Base-by-base conservation (phyloP, 2,329 filamentous ascomycete genomes). In the Nothomitra cinnamomea region DNA sequence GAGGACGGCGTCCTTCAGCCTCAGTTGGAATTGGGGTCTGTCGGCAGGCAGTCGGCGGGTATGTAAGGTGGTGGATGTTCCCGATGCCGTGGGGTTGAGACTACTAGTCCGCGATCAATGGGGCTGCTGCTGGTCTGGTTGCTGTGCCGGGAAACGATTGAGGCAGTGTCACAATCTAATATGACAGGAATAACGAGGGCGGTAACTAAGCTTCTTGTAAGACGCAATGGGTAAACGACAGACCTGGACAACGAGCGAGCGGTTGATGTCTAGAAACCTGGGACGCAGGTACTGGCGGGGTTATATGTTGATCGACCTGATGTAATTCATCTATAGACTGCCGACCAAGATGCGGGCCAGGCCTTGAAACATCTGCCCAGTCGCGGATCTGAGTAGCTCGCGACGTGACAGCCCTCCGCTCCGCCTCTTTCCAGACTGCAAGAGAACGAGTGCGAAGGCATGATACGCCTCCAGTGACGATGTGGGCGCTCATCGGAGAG, bases 141-240 rank as follows among this genome's bases (percentile, higher is more conserved):
- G 43, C 22, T 48, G 43, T 25, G 43, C 43, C 43, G 19, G 43
- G 22, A 48, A 48, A 48, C 43, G 21, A 48, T 28, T 48, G 43
- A 48, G 43, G 43, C 43, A 48, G 43, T 48, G 43, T 48, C 43
- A 48, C 43, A 25, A 48, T 25, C 43, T n/a, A 19, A 41, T n/a
- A 48, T 48, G 43, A 48, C 43, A 48, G 43, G 21, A 48, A 48
- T 25, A 25, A 28, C 22, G 43, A 48, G 43, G 43, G 43, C 43
- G 43, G 43, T 48, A 48, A 48, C 22, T 28, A 32, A 32, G 28
- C 28, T 32, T 32, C 28, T 41, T 21, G 43, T 48, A 48, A 25
- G 43, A 48, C 43, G 43, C 43, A 12, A 48, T 48, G 43, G 12
- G 43, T 25, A 48, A 48, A 48, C 43, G 43, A 48, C 43, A 48